A percentile compares a stretch with the other conserved stretches of the same genome.
These are phyloP conservation scores for Pulveroboletus sp. DNA, from an alignment of 768 basidiomycete genomes.

Conservation along the genomic window DNA sequence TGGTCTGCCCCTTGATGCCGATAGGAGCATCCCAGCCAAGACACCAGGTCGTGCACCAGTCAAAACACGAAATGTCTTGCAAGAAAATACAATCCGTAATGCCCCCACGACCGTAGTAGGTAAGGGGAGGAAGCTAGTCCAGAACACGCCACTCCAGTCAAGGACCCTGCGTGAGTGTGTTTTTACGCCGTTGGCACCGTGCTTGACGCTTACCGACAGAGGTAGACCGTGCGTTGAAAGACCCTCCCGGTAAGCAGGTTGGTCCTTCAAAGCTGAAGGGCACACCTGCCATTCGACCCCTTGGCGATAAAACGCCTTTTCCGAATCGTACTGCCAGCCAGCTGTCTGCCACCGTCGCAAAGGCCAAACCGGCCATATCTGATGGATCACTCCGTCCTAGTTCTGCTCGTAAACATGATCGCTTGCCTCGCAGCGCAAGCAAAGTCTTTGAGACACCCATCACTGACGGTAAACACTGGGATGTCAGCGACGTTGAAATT, in stretches of 20 bases:
- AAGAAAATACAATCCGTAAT: constrained; percentile 46
- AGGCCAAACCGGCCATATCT: constrained; percentile 36
- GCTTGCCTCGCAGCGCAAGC: constrained; percentile 47
- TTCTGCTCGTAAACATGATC: constrained; percentile 59
- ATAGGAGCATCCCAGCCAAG: constrained; percentile 32
- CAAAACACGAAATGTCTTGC: constrained; percentile 35
- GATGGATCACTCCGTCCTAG: constrained; percentile 56
- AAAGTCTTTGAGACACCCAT: constrained; percentile 62
- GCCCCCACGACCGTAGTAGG: constrained; percentile 40
- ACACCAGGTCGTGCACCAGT: constrained; percentile 51
- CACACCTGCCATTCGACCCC: constrained; percentile 39
- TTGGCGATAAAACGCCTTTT: constrained; percentile 74
- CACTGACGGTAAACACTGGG: constrained; percentile 68
- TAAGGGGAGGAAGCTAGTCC: constrained; percentile 40
- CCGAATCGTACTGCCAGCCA: constrained; percentile 48
- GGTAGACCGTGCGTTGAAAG: constrained; percentile 19
- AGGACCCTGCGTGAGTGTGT: constrained; percentile 26
- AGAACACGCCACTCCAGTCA: constrained; percentile 33
- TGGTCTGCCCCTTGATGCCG: constrained; percentile 26
- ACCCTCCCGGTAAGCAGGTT: constrained; percentile 23
- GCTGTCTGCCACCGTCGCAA: constrained; percentile 33
- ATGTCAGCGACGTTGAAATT: constrained; percentile 56
- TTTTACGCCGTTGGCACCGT: too few species aligned
- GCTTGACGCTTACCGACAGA: constrained; percentile 9
- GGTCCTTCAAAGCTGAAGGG: constrained; percentile 23